These are phyloP conservation scores for Paraconiothyrium brasiliense DNA, from an alignment of 2,329 filamentous ascomycete genomes.

Conservation along the genomic window DNA sequence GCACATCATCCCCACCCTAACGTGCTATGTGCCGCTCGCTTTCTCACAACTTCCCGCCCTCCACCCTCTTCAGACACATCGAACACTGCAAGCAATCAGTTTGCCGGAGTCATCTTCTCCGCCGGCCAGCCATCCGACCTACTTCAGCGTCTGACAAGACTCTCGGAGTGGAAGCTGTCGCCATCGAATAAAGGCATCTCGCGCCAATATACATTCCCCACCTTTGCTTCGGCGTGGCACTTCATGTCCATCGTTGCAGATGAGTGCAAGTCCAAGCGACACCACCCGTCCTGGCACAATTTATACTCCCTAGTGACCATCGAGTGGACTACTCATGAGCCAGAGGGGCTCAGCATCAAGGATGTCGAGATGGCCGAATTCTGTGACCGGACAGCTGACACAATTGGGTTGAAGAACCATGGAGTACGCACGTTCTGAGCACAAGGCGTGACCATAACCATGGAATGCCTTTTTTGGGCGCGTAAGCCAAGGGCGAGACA, in stretches of 20 bases:
- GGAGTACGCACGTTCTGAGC: not conserved
- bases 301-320: constrained; percentile 44
- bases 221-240: constrained; percentile 43
- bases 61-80: constrained; percentile 1
- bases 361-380: constrained; percentile 50
- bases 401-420: constrained; percentile 34
- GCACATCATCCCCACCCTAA: not conserved
- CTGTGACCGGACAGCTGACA: constrained; percentile 39
- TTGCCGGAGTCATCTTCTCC: constrained; percentile 36
- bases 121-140: constrained; percentile 39
- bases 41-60: not conserved
- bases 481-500: not conserved
- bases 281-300: constrained; percentile 49
- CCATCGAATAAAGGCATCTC: constrained; percentile 36
- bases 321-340: constrained; percentile 50
- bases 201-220: constrained; percentile 40
- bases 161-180: constrained; percentile 38
- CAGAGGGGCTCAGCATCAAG: constrained; percentile 45
- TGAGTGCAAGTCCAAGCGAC: constrained; percentile 43
- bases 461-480: not conserved
- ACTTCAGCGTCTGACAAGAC: constrained; percentile 31
- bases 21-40: not conserved
- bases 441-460: not conserved
- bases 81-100: constrained; percentile 12
- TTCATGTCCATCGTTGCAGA: constrained; percentile 48